phyloP scores from a whole-genome alignment of 2,329 filamentous ascomycete genomes.

The Hirsutella minnesotensis region DNA sequence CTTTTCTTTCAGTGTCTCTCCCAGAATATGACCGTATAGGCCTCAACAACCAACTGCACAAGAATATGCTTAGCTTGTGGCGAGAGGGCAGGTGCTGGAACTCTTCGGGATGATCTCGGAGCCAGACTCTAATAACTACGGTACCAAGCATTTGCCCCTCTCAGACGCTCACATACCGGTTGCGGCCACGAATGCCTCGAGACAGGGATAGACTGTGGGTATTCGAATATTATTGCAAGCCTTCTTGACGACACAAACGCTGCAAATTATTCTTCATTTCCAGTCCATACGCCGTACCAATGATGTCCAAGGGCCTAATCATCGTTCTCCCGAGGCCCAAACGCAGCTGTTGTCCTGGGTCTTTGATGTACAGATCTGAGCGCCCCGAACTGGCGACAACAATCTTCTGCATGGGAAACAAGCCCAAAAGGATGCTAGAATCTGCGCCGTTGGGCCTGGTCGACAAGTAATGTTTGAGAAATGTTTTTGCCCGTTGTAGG shows the following conservation, averaged over 20 bases:
- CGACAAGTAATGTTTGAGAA: not conserved
- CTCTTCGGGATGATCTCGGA: too few relatives aligned
- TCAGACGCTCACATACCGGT: too few relatives aligned
- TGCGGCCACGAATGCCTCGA: too few relatives aligned
- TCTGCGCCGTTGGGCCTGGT: not conserved
- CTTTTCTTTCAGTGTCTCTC: too few relatives aligned
- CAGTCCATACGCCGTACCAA: not conserved
- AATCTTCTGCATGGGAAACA: not conserved
- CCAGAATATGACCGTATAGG: too few relatives aligned
- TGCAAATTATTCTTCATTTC: not conserved
- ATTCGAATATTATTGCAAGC: not conserved
- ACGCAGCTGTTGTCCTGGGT: not conserved
- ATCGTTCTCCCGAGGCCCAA: not conserved
- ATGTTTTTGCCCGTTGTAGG: not conserved
- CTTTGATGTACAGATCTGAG: not conserved
- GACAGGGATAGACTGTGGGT: too few relatives aligned
- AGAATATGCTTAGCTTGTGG: too few relatives aligned
- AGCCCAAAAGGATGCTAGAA: not conserved
- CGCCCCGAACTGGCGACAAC: not conserved
- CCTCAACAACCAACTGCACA: too few relatives aligned
- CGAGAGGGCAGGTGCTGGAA: too few relatives aligned
- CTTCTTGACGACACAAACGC: not conserved
- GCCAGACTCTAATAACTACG: too few relatives aligned
- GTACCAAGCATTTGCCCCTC: too few relatives aligned
- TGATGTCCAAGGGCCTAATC: not conserved